These are phyloP conservation scores for Colletotrichum noveboracense DNA, from an alignment of 2,329 filamentous ascomycete species.

Conservation along the genomic window DNA sequence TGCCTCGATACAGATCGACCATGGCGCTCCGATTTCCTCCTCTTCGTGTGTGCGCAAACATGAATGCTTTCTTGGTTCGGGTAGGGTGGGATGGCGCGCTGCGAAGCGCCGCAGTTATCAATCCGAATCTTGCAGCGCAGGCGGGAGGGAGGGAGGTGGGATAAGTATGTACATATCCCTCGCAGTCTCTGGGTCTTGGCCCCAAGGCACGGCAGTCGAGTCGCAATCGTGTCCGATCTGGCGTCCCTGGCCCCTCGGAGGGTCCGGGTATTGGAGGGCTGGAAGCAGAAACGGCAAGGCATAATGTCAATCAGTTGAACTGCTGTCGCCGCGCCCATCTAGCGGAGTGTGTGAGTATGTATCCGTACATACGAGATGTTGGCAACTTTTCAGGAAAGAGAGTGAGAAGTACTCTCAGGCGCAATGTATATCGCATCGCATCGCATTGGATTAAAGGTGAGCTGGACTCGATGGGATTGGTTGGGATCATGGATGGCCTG, in stretches of 20 bases:
- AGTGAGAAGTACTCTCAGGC: not conserved
- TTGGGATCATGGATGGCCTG: not conserved
- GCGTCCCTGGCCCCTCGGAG: not conserved
- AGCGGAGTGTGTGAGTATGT: not conserved
- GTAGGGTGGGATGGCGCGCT: slow-evolving; percentile 12
- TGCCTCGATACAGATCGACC: not conserved
- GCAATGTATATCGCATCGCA: not conserved
- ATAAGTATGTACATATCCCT: not conserved
- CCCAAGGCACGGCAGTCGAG: not conserved
- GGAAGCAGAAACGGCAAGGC: not conserved
- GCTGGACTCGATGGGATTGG: not conserved
- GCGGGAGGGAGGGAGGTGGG: not conserved
- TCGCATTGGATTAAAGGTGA: not conserved
- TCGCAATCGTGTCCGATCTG: slow-evolving; percentile 9
- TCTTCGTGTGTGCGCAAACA: not conserved
- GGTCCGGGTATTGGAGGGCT: not conserved
- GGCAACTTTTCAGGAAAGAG: not conserved
- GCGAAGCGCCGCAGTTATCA: slow-evolving; percentile 1
- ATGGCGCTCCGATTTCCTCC: not conserved
- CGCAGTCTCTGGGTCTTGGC: not conserved
- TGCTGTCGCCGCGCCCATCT: not conserved
- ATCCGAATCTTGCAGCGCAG: not conserved
- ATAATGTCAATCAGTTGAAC: not conserved
- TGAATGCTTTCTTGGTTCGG: not conserved
- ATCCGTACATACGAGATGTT: too few species aligned